phyloP scores from a whole-genome alignment of 2,329 filamentous ascomycete species.

The Penicillium fuscoglaucum region DNA sequence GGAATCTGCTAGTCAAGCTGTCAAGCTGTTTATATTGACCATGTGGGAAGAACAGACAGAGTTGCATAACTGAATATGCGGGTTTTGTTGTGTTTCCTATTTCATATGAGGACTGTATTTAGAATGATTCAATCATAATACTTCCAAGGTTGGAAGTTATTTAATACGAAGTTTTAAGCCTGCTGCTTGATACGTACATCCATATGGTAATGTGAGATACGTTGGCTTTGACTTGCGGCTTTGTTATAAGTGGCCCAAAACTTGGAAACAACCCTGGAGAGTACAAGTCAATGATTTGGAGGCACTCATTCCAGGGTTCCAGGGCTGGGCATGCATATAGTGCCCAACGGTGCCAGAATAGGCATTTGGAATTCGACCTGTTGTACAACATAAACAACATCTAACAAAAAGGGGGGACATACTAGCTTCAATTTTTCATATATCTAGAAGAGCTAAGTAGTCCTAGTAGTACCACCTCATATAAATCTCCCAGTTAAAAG shows the following conservation, averaged over 20 bases:
- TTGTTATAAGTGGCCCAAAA: too few species aligned
- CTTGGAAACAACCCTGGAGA: too few species aligned
- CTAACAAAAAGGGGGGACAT: neutral
- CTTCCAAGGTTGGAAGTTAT: neutral
- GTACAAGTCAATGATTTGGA: too few species aligned
- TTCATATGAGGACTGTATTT: neutral
- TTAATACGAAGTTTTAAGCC: neutral
- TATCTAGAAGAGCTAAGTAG: too few species aligned
- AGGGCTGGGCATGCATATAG: neutral
- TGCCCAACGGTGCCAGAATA: neutral
- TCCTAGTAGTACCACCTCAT: neutral
- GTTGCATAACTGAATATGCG: neutral
- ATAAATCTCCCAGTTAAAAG: slow-evolving; percentile 31
- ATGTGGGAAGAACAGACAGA: neutral
- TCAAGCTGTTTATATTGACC: too few species aligned
- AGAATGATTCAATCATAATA: neutral
- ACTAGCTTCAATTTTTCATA: neutral
- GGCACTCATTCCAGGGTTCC: too few species aligned
- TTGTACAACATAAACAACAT: neutral
- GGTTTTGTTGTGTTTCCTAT: neutral
- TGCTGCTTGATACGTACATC: neutral
- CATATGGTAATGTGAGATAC: too few species aligned
- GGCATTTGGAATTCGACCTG: neutral
- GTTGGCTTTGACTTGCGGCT: too few species aligned
- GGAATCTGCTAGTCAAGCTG: neutral